Percentiles rank a stretch among this genome's conserved stretches.
phyloP scores from a whole-genome alignment of 768 basidiomycete species.

The Suillus placidus region DNA sequence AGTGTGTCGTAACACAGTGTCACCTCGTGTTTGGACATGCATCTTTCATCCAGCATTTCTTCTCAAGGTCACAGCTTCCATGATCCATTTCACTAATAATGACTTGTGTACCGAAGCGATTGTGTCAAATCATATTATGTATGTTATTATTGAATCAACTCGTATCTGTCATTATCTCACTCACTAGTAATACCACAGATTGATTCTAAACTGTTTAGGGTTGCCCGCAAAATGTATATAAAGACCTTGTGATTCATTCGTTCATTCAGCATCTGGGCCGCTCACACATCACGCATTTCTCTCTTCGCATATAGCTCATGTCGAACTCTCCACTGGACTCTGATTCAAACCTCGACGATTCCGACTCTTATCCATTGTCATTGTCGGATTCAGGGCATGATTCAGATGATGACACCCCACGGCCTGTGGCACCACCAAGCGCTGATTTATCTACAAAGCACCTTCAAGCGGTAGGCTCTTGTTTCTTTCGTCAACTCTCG shows the following conservation, averaged over 20 bases:
- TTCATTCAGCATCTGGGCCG: background rate
- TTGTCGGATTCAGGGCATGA: background rate
- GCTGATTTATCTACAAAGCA: background rate
- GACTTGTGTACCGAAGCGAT: background rate
- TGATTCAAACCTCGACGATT: background rate
- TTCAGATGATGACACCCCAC: background rate
- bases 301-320: background rate
- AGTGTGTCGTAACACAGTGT: background rate
- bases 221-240: background rate
- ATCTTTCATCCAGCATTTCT: background rate
- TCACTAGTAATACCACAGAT: background rate
- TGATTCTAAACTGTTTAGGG: background rate
- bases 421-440: conserved; percentile 1
- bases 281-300: background rate
- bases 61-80: conserved; percentile 1
- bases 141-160: background rate
- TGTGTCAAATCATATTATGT: background rate
- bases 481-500: background rate
- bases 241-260: background rate
- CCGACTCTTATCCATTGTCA: background rate
- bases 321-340: background rate
- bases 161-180: background rate
- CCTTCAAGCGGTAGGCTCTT: background rate
- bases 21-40: background rate
- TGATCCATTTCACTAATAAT: background rate